Percentiles rank a stretch among this genome's conserved stretches.
phyloP scores from a whole-genome alignment of 2,329 filamentous ascomycete genomes.

The Penicillium thymicola region DNA sequence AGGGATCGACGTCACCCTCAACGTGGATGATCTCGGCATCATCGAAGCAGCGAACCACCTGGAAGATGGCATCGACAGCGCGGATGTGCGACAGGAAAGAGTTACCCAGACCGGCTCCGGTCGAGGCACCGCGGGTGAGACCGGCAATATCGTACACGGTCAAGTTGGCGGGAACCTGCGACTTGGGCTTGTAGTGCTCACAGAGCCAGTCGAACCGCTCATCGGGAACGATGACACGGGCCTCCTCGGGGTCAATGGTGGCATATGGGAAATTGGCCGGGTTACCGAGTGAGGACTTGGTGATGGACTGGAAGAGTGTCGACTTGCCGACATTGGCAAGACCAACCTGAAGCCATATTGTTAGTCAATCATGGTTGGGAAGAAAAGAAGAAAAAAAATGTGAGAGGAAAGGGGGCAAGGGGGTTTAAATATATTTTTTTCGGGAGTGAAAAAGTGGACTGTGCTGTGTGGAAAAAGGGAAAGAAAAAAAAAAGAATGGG shows the following conservation, averaged over 20 bases:
- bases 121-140: constrained; percentile 91
- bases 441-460: constrained; percentile 26
- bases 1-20: constrained; percentile 95
- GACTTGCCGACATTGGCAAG: constrained; percentile 99
- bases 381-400: constrained; percentile 15
- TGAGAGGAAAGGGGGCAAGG: constrained; percentile 15
- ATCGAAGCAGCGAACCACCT: constrained; percentile 95
- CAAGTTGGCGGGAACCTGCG: constrained; percentile 90
- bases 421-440: constrained; percentile 23
- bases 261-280: constrained; percentile 99
- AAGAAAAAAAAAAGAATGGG: constrained; percentile 31
- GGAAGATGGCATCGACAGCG: constrained; percentile 96
- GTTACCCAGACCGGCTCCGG: constrained; percentile 95
- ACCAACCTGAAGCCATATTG: constrained; percentile 66
- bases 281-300: constrained; percentile 94
- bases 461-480: constrained; percentile 28
- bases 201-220: constrained; percentile 93
- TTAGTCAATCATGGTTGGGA: constrained; percentile 16
- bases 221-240: constrained; percentile 94
- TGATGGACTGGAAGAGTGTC: constrained; percentile 98
- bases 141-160: constrained; percentile 99
- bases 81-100: constrained; percentile 98
- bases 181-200: constrained; percentile 97
- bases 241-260: constrained; percentile 98
- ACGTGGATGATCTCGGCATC: constrained; percentile 99